Evolutionary conservation across 2,329 filamentous ascomycete genomes (phyloP), one percentile per base, ranked within the genome.

Genomic region (Thelonectria olida): DNA sequence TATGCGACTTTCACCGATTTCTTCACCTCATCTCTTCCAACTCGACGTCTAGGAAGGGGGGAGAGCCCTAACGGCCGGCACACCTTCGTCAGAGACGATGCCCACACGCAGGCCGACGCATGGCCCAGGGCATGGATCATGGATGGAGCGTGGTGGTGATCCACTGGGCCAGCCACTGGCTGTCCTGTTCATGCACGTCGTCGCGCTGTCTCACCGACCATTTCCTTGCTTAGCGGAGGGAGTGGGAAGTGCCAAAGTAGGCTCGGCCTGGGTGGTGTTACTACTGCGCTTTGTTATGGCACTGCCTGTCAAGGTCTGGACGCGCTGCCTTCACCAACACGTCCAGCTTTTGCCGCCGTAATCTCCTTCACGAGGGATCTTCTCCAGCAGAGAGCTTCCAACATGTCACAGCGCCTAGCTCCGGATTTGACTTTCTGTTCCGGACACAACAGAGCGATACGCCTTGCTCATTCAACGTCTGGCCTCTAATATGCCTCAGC

Each of bases 121-220:
- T 64, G 64, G 66, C 52, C 56, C 50, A 67, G 66, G 66, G 62
- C 62, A 68, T 63, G 69, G 67, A 61, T 63, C 45, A 13, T 31
- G n/a, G 55, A 66, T 60, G 55, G 58, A 51, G 36, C 57, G 52
- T 54, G 55, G 64, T 58, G 65, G 47, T 63, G 67, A 65, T 66
- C 62, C 65, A 67, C 63, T 57, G 58, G 58, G 47, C 65, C 68
- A 73, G 71, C 70, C 71, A 73, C 71, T 66, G 67, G 66, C 58
- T 67, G 68, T 72, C 66, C 69, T 72, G 72, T 74, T 74, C 72
- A 74, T 74, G 73, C 73, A 74, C 63, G 65, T 69, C 62, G 59
- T 70, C 56, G 65, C 57, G 69, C 68, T 72, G 66, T 70, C 64
- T 74, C 72, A 74, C 72, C 72, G 72, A 74, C 72, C 69, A 62